Evolutionary conservation across 2,329 filamentous ascomycete genomes (phyloP), one percentile per base, ranked within the genome.

Genomic region (Rhinocladiella similis): DNA sequence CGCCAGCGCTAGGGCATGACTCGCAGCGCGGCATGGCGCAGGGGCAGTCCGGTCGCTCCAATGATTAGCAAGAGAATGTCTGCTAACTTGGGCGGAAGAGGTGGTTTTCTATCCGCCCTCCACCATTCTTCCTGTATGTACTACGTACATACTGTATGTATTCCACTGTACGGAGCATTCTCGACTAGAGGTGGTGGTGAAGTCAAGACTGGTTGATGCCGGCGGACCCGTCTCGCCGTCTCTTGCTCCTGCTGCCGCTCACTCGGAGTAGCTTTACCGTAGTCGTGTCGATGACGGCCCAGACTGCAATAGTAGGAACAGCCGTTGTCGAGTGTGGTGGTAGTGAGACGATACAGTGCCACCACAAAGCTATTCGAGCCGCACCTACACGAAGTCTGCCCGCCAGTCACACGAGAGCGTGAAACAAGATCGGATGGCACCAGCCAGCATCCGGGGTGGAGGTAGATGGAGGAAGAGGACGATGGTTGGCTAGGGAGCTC

Each of bases 11-110:
- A 57, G 52, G 47, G 46, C 29, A 62, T 62, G 59, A 59, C 59
- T 62, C 53, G 59, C 59, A 62, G 49, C 9, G 56, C 35, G 59
- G 59, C 59, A 59, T 59, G 59, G 59, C 59, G 56, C 59, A 62
- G 59, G 59, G 59, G 59, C 50, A 48, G 49, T 42, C 55, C 52
- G 50, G 18, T 56, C 43, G 49, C 25, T 22, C 49, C 54, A 57
- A 57, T 57, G 50, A 33, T 6, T 3, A 27, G 20, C 27, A 41
- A 41, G 14, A 41, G 38, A 19, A 16, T 41, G 3, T 19, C 38
- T 33, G 7, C 29, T 10, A 18, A 5, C 12, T 3, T 19, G 7
- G 27, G 41, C 18, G 41, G 42, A 42, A 51, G 29, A 22, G 13
- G 48, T 35, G 27, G 47, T 20, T 25, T 50, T 41, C 38, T 16